These are phyloP conservation scores for Colletotrichum magnum DNA, from an alignment of 2,329 filamentous ascomycete genomes.

Conservation along the genomic window DNA sequence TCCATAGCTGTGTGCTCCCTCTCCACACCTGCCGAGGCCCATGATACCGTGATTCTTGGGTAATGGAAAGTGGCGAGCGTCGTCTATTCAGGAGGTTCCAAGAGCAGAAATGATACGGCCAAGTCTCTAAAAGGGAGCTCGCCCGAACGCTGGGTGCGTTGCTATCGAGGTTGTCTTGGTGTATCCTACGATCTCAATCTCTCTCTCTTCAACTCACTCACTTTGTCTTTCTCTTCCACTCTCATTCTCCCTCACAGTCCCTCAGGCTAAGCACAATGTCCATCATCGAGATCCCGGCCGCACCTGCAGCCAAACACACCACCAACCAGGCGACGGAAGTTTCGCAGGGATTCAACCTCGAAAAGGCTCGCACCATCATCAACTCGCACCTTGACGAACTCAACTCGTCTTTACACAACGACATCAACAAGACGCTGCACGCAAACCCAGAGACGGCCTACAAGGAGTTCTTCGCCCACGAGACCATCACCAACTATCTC, in stretches of 20 bases:
- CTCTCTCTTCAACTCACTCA: neutral
- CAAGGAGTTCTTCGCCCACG: constrained; percentile 66
- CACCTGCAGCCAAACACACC: constrained; percentile 3
- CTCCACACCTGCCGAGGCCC: constrained; percentile 5
- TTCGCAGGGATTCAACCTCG: constrained; percentile 33
- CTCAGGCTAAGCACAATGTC: constrained; percentile 10
- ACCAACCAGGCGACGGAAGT: neutral
- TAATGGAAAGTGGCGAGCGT: constrained; percentile 10
- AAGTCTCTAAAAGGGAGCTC: neutral
- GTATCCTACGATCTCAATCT: constrained; percentile 6
- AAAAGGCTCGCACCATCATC: constrained; percentile 42
- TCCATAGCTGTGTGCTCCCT: neutral
- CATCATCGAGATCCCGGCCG: constrained; percentile 14
- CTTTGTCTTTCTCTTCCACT: neutral
- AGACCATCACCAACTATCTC: constrained; percentile 61
- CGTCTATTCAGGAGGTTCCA: neutral
- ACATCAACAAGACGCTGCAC: constrained; percentile 50
- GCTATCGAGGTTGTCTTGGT: neutral
- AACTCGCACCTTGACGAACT: constrained; percentile 43
- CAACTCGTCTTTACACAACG: constrained; percentile 31
- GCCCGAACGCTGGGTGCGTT: neutral
- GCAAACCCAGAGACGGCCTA: constrained; percentile 65
- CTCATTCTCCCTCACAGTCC: neutral
- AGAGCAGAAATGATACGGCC: too few species aligned
- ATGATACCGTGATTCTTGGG: constrained; percentile 18